Base-by-base conservation (phyloP, 306 rosid species). In the Acmispon strigosus region DNA sequence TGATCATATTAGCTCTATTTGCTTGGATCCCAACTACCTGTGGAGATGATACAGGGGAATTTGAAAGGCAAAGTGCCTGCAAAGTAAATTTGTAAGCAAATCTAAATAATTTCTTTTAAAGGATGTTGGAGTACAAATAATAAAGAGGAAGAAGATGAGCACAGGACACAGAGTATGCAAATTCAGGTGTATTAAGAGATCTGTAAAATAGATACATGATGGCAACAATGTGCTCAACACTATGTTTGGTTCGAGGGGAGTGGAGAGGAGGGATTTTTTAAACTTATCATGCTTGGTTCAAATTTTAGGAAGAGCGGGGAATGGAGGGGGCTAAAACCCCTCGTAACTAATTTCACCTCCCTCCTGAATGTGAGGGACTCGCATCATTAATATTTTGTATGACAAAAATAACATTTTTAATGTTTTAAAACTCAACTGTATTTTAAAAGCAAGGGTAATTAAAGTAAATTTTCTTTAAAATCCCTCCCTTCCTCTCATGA, bases 1-100 rank as follows among this genome's bases (percentile, higher is more conserved):
- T 83, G 59, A 94, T 90, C 94, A 94, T 82, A 80, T 76, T 85
- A 68, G 95, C 97, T 82, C 86, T 90, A 78, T 82, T 78, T 36
- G 54, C 5, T 7, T 71, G 71, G 71, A 94, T 78, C 81, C 98
- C 98, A 53, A 77, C 78, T 41, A 81, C 86, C 76, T 76, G 81
- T 42, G 78, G 4, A 73, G 58, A 34, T 18, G 24, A n/a, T 14
- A 56, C 62, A 2, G 84, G 44, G 52, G 76, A 54, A 15, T 70
- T 76, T 2, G 92, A 60, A 69, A 84, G 73, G 72, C 98, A 89
- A 22, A 94, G 86, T 72, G 98, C 98, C 98, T 93, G 65, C 60
- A 78, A 32, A 50, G 66, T 20, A 60, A 15, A 64, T 15, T 22
- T 13, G 20, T 66, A 48, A 50, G 43, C 59, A 13, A 66, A 51